Evolutionary conservation across 768 basidiomycete species (phyloP), one percentile per base, ranked within the genome.

Genomic region (Calocybe indica): DNA sequence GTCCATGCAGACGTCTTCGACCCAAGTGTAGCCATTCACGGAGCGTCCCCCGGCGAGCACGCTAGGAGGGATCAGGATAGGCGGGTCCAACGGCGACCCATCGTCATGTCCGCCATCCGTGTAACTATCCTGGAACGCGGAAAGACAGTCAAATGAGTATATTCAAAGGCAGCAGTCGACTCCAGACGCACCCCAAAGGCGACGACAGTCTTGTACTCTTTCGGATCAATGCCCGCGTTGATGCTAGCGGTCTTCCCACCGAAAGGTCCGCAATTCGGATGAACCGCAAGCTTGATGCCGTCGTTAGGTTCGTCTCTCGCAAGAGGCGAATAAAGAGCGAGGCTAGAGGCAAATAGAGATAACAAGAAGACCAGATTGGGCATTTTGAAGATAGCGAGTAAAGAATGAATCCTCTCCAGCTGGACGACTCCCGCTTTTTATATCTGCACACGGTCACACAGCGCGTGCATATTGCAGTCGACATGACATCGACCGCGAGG

Each of bases 11-110:
- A 80, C 64, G 37, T 71, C 47, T 49, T 80, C 76, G 5, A 74
- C 58, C 79, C 79, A 80, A 12, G 77, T 62, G 11, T 62, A 58
- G 5, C 78, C 79, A 52, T 80, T 76, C 2, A 74, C 74, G 2
- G 73, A 77, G 10, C 79, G 67, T 11, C 71, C 73, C 0, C 78
- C 79, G 0, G 77, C 77, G 28, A 69, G 60, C 0, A 70, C 56
- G 45, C 65, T 63, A 0, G 75, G 72, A 6, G 68, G 71, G 9
- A 63, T 61, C 5, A 78, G 38, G 4, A 79, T 63, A 0, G 78
- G 66, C 1, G 77, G 73, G 2, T 65, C 61, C 11, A 76, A 67
- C 0, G 73, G 66, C 0, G 67, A 63, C 8, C 78, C 77, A 47
- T 79, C 74, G 13, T 72, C 65, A 36, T 65, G 68, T 2, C 79